Evolutionary conservation across 345 rosid genomes (phyloP).

Genomic region (Abelmoschus esculentus): DNA sequence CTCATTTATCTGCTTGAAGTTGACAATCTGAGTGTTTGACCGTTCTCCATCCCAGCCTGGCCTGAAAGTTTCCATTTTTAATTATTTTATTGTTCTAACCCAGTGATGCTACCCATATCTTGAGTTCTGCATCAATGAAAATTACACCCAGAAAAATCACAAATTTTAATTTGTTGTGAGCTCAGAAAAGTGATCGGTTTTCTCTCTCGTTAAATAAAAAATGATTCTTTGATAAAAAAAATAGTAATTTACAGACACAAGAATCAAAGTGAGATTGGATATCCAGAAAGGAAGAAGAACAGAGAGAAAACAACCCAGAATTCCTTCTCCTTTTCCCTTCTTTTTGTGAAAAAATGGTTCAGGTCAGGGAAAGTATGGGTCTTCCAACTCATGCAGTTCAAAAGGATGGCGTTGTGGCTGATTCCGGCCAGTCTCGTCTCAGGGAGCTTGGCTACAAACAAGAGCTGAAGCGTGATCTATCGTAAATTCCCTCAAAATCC

Average conservation of each 20-base stretch:
- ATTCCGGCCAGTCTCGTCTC: slow-evolving; percentile 69
- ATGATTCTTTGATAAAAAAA: not conserved
- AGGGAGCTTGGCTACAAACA: slow-evolving; percentile 93
- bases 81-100: too few relatives aligned
- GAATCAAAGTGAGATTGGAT: not conserved
- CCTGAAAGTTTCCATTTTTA: not conserved
- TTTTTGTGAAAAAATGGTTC: slow-evolving; percentile 1
- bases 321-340: not conserved
- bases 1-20: not conserved
- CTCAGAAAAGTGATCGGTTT: not conserved
- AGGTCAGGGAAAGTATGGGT: slow-evolving; percentile 18
- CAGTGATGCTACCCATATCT: not conserved
- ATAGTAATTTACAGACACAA: not conserved
- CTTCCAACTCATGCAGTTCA: slow-evolving; percentile 21
- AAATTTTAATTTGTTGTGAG: not conserved
- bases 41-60: not conserved
- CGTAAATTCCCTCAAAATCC: slow-evolving; percentile 37
- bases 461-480: slow-evolving; percentile 93
- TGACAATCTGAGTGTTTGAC: not conserved
- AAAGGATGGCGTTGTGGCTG: slow-evolving; percentile 25
- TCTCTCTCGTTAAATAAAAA: too few relatives aligned
- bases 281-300: not conserved
- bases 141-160: not conserved
- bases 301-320: not conserved
- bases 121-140: not conserved